Conservation (phyloP, 208 protist species). For the Jaenimonas drosophilae region DNA sequence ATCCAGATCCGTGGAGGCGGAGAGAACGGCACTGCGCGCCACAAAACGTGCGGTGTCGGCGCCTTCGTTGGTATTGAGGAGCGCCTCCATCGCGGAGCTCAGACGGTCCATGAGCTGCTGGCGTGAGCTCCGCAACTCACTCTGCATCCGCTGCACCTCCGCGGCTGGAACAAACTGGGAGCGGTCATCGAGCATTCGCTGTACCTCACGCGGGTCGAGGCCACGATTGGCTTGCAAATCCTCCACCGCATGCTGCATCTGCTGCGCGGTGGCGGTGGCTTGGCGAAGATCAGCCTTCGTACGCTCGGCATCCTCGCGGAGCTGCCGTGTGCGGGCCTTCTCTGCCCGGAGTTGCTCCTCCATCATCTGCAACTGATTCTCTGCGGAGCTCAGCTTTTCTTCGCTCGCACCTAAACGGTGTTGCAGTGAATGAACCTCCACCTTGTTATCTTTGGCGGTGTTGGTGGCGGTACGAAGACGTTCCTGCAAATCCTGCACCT, state of each 20-base stretch:
- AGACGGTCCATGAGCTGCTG: constrained; percentile 23
- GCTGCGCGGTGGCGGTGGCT: constrained; percentile 19
- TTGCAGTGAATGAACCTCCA: constrained; percentile 44
- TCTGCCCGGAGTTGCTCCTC: constrained; percentile 64
- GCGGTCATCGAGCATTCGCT: constrained; percentile 50
- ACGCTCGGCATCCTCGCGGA: constrained; percentile 36
- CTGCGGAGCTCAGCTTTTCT: constrained; percentile 47
- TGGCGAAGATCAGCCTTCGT: constrained; percentile 21
- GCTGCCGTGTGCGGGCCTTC: constrained; percentile 9
- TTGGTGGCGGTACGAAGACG: constrained; percentile 24
- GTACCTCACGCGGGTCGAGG: constrained; percentile 46
- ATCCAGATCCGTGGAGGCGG: constrained; percentile 54
- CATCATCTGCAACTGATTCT: constrained; percentile 27
- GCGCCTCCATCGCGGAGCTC: constrained; percentile 18
- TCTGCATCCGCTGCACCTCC: constrained; percentile 33
- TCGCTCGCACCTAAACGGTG: constrained; percentile 43
- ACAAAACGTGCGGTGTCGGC: constrained; percentile 54
- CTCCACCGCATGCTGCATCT: constrained; percentile 26
- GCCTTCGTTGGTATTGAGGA: constrained; percentile 32
- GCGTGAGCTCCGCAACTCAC: constrained; percentile 27
- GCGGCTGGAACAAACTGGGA: constrained; percentile 43
- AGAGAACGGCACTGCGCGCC: constrained; percentile 49
- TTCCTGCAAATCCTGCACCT: constrained; percentile 30
- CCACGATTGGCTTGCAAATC: constrained; percentile 27
- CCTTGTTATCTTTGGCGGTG: constrained; percentile 49